Evolutionary conservation across 1,284 basidiomycete species (phyloP).

Genomic region (Cystobasidium sp.): DNA sequence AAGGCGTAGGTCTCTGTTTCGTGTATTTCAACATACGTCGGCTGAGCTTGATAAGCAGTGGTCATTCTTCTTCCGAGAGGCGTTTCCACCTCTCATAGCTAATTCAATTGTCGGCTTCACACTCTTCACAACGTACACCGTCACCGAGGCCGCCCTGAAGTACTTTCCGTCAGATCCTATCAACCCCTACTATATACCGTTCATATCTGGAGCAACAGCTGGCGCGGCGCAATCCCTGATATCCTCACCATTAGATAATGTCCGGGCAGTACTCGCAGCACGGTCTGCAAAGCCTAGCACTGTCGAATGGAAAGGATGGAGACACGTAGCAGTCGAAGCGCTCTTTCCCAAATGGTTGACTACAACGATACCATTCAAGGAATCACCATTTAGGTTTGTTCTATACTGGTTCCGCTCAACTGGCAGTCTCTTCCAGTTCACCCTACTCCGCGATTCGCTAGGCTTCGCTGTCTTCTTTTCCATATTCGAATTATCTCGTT

Average conservation of each 20-base stretch:
- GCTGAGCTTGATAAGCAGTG: slow-evolving; percentile 3
- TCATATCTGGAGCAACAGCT: slow-evolving; percentile 55
- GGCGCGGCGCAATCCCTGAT: slow-evolving; percentile 58
- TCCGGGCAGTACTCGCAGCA: slow-evolving; percentile 55
- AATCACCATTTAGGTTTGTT: slow-evolving; percentile 29
- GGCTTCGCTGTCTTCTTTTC: slow-evolving; percentile 56
- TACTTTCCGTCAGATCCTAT: slow-evolving; percentile 29
- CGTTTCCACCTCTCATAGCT: slow-evolving; percentile 41
- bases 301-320: slow-evolving; percentile 53
- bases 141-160: slow-evolving; percentile 28
- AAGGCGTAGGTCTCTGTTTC: slow-evolving; percentile 22
- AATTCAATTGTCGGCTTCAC: slow-evolving; percentile 44
- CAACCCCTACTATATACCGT: slow-evolving; percentile 45
- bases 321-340: slow-evolving; percentile 53
- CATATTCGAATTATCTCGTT: slow-evolving; percentile 57
- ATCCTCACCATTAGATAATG: slow-evolving; percentile 59
- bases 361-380: slow-evolving; percentile 25
- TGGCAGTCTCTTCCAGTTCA: slow-evolving; percentile 56
- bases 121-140: slow-evolving; percentile 40
- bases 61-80: slow-evolving; percentile 42
- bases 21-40: not conserved
- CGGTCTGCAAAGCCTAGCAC: slow-evolving; percentile 28
- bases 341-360: slow-evolving; percentile 53
- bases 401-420: slow-evolving; percentile 50
- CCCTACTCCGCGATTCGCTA: slow-evolving; percentile 56